Evolutionary conservation across 768 basidiomycete species (phyloP).

Genomic region (Amanita jacksonii): DNA sequence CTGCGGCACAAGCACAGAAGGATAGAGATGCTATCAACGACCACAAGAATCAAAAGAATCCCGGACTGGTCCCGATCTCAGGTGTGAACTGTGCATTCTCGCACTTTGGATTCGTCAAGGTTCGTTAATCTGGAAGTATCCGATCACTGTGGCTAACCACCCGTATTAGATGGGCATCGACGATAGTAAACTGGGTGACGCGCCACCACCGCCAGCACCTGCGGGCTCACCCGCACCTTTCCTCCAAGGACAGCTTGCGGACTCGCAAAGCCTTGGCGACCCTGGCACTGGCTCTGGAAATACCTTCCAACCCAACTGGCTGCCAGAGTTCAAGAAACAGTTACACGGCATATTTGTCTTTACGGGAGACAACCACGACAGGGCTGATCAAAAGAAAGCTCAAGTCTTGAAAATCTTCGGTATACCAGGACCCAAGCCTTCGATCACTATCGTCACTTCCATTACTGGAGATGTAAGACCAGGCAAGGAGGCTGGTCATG

Average conservation of each 20-base stretch:
- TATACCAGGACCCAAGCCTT: constrained; percentile 16
- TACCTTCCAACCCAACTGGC: constrained; percentile 35
- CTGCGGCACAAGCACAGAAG: constrained; percentile 30
- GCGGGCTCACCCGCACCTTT: constrained; percentile 18
- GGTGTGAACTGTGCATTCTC: constrained; percentile 49
- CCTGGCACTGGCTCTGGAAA: constrained; percentile 17
- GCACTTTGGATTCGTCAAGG: constrained; percentile 33
- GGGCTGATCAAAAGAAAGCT: constrained; percentile 25
- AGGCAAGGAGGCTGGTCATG: constrained; percentile 31
- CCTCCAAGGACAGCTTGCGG: constrained; percentile 28
- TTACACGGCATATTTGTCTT: constrained; percentile 44
- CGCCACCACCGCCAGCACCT: too few species aligned
- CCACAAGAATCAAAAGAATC: constrained; percentile 25
- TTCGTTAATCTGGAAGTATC: too few species aligned
- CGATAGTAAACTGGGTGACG: constrained; percentile 29
- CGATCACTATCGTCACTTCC: constrained; percentile 29
- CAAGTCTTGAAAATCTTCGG: constrained; percentile 29
- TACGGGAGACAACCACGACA: constrained; percentile 32
- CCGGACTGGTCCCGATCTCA: constrained; percentile 25
- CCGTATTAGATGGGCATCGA: constrained; percentile 27
- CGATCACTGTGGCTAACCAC: too few species aligned
- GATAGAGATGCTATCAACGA: constrained; percentile 31
- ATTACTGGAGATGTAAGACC: constrained; percentile 35
- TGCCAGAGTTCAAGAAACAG: constrained; percentile 31
- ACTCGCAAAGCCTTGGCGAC: constrained; percentile 31